Percentiles rank a stretch among this genome's conserved stretches.
Conservation (phyloP, 257 asterid genomes). For the Prunella vulgaris region DNA sequence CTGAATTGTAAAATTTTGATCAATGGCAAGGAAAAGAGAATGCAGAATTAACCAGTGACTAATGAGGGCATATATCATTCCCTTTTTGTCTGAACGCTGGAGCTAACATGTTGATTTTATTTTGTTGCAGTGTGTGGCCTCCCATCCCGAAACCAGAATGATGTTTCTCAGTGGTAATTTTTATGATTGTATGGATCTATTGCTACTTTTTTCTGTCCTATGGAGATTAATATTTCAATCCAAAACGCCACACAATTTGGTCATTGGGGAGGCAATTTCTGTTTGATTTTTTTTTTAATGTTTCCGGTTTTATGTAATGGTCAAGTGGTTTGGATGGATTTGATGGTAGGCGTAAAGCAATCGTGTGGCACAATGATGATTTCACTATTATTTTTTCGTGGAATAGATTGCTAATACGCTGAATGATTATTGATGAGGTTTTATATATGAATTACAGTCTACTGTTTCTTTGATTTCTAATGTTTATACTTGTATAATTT, state of each 20-base stretch:
- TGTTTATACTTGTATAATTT: neutral
- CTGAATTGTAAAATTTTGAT: neutral
- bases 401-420: neutral
- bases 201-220: neutral
- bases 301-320: neutral
- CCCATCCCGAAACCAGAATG: constrained; percentile 87
- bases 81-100: neutral
- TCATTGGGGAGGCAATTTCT: neutral
- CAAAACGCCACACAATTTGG: neutral
- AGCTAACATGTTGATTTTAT: constrained; percentile 17
- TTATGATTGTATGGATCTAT: constrained; percentile 4
- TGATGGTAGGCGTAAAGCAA: neutral
- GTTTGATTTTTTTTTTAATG: neutral
- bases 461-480: neutral
- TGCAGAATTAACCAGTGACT: neutral
- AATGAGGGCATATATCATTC: neutral
- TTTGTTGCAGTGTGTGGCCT: constrained; percentile 88
- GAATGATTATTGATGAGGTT: constrained; percentile 5
- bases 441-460: constrained; percentile 3
- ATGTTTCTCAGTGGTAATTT: constrained; percentile 74
- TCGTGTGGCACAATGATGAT: neutral
- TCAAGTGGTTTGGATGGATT: neutral
- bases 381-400: neutral
- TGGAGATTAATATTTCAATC: neutral
- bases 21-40: neutral